These are phyloP conservation scores for Boletus vermiculosoides DNA, from an alignment of 768 basidiomycete genomes.

Conservation along the genomic window DNA sequence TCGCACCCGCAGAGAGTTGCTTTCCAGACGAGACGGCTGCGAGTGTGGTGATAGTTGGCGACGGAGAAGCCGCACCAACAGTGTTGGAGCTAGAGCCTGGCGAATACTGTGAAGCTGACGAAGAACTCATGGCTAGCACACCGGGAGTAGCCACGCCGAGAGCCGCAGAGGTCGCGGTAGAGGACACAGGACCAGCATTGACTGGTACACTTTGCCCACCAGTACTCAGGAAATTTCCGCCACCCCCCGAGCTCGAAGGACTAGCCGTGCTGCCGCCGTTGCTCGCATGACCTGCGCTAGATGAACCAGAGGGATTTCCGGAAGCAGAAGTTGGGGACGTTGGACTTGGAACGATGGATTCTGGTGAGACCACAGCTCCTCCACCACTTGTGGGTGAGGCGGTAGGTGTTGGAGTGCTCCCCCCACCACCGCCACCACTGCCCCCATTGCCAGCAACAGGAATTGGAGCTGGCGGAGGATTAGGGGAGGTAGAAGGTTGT, in stretches of 20 bases:
- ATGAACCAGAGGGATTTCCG: not conserved
- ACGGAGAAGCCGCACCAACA: constrained; percentile 14
- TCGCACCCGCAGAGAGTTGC: constrained; percentile 43
- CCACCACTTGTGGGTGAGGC: constrained; percentile 3
- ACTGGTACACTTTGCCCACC: not conserved
- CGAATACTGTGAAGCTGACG: constrained; percentile 4
- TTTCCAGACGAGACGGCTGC: constrained; percentile 18
- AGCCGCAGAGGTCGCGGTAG: not conserved
- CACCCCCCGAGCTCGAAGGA: not conserved
- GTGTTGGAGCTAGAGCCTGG: constrained; percentile 9
- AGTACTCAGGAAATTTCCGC: not conserved
- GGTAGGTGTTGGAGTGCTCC: not conserved
- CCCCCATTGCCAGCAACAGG: not conserved
- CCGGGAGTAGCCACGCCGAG: not conserved
- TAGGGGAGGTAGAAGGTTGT: constrained; percentile 5
- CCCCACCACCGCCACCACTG: not conserved
- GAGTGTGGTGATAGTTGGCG: constrained; percentile 7
- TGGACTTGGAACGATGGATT: not conserved
- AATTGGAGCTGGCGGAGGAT: not conserved
- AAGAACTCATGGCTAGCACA: not conserved
- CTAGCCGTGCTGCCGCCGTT: not conserved
- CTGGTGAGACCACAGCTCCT: not conserved
- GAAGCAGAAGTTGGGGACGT: not conserved
- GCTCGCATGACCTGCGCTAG: not conserved
- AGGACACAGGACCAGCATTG: not conserved